Evolutionary conservation across 2,329 filamentous ascomycete species (phyloP).

Genomic region (Cladosporium sp.): DNA sequence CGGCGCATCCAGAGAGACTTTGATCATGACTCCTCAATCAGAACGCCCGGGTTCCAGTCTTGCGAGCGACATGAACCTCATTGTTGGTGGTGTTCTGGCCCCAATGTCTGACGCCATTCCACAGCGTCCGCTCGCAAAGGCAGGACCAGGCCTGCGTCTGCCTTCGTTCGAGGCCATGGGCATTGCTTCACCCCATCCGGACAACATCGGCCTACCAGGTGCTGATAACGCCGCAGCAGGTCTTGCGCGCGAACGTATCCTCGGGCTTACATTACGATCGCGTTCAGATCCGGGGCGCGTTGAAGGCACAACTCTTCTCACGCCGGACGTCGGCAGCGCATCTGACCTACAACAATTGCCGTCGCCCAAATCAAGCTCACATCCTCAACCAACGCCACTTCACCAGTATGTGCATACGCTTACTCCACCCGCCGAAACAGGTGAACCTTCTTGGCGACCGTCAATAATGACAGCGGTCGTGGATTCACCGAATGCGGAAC

Average conservation of each 20-base stretch:
- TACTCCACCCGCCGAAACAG: conserved; percentile 48
- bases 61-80: conserved; percentile 27
- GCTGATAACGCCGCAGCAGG: conserved; percentile 26
- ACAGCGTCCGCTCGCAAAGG: conserved; percentile 20
- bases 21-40: conserved; percentile 28
- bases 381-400: conserved; percentile 24
- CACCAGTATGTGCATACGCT: conserved; percentile 42
- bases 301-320: conserved; percentile 9
- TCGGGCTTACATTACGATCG: conserved; percentile 8
- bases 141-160: conserved; percentile 47
- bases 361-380: neutral
- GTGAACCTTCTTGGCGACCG: conserved; percentile 41
- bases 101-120: conserved; percentile 24
- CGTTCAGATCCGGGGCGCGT: conserved; percentile 2
- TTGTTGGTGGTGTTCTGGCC: conserved; percentile 33
- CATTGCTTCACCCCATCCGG: conserved; percentile 50
- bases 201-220: conserved; percentile 34
- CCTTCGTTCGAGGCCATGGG: conserved; percentile 56
- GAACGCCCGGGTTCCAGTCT: conserved; percentile 10
- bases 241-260: conserved; percentile 18
- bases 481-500: conserved; percentile 44
- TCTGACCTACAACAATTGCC: neutral
- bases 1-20: conserved; percentile 18
- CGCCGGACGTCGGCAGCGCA: conserved; percentile 13
- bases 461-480: conserved; percentile 39